Base-by-base conservation (phyloP, 1,139 yeast species). In the Kurtzmaniella natalensis region DNA sequence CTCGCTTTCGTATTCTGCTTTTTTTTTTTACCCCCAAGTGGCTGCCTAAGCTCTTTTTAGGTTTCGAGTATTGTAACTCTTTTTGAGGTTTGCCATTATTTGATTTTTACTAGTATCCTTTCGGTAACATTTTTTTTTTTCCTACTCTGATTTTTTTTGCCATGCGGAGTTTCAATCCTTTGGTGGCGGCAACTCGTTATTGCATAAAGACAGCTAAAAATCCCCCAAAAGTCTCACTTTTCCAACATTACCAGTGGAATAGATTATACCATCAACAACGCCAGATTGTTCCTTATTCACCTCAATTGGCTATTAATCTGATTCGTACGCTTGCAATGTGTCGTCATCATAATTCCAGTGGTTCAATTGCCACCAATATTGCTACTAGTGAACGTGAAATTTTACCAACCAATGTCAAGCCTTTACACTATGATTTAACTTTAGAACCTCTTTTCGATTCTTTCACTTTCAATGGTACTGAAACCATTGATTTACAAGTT, bases 391-490 rank as follows among this genome's bases (percentile, higher is more conserved):
- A 68, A 31, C 73, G 87, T 51, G 84, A 82, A 55, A 73, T 83
- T 23, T 72, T 85, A 43, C 94, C 94, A 32, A 65, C 74, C 30
- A 75, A 80, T 48, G 87, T 84, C 44, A 77, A 71, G 43, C 94
- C 95, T 30, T 50, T 69, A 40, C 85, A 82, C 57, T 86, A 86
- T 55, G 74, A 76, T 43, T 61, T 86, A 44, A 71, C 76, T 28
- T 64, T 87, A 46, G 92, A 84, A 50, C 95, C 95, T 25, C 68
- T 78, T 47, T 77, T 86, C 46, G 72, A 70, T 37, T 75, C 76
- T 32, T 85, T 82, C 70, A 81, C 77, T 41, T 87, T 78, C 51
- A 64, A 68, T 31, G 95, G 95, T 45, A 59, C 61, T 25, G 83
- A 78, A 38, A 68, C 68, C 38, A 80, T 86, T 49, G 81, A 78